A percentile compares a stretch with the other conserved stretches of the same genome.
Evolutionary conservation across 352 stramenopile species (phyloP).

Genomic region (Phytopythium sindhum): DNA sequence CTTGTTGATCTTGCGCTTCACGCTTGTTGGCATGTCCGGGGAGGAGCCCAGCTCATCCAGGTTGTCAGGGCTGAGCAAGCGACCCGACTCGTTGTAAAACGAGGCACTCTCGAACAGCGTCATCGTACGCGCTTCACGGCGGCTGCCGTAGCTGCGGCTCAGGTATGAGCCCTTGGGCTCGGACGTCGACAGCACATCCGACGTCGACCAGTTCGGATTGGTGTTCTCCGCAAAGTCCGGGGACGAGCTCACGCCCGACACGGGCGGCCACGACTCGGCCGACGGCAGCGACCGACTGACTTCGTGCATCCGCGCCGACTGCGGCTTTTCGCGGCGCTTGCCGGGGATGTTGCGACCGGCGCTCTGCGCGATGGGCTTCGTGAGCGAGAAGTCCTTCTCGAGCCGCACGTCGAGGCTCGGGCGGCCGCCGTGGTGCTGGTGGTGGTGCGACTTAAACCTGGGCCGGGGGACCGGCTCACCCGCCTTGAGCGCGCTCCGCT

Average conservation of each 20-base stretch:
- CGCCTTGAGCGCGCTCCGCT: constrained; percentile 20
- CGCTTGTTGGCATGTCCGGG: constrained; percentile 26
- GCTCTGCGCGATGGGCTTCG: constrained; percentile 16
- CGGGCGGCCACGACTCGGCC: constrained; percentile 53
- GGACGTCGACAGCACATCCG: constrained; percentile 30
- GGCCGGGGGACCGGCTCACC: constrained; percentile 12
- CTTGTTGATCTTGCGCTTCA: constrained; percentile 46
- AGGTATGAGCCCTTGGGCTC: constrained; percentile 34
- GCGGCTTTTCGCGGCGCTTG: constrained; percentile 15
- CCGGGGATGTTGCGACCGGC: constrained; percentile 34
- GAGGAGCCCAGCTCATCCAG: constrained; percentile 65
- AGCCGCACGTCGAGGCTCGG: constrained; percentile 27
- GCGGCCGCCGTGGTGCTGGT: constrained; percentile 12
- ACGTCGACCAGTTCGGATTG: constrained; percentile 16
- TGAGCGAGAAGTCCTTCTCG: constrained; percentile 37
- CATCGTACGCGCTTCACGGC: constrained; percentile 53
- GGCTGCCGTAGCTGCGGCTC: constrained; percentile 25
- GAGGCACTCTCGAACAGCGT: constrained; percentile 79
- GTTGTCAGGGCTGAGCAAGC: constrained; percentile 67
- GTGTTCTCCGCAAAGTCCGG: constrained; percentile 31
- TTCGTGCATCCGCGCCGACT: constrained; percentile 6
- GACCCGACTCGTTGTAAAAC: constrained; percentile 74
- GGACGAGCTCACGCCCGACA: constrained; percentile 9
- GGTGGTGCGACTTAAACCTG: constrained; percentile 35
- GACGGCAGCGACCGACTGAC: constrained; percentile 49